Base-by-base conservation (phyloP, 2,329 filamentous ascomycete species). In the Zopfia rhizophila region DNA sequence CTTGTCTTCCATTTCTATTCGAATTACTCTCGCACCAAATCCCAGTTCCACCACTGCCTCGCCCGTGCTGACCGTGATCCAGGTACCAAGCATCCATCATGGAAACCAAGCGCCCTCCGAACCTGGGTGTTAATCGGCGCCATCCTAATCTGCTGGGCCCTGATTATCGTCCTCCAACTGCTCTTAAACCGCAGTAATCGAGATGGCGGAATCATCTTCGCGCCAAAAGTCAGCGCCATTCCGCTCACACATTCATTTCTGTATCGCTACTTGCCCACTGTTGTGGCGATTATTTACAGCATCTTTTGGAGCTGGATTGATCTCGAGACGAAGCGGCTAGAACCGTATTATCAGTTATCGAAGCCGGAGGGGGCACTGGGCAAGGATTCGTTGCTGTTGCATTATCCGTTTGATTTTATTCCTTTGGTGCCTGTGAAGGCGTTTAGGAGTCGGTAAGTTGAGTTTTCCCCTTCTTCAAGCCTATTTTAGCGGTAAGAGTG, bases 281-380 rank as follows among this genome's bases (percentile, higher is more conserved):
- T 85, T 0, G 38, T 84, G 0, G 77, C 82, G 0, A 77, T 86
- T 0, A 5, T 81, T 0, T 86, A 83, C 50, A 81, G 81, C 27
- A 72, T 85, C 1, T 32, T 79, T 0, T 86, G 83, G 82, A 76
- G 72, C 3, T 84, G 82, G 81, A 73, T 85, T 0, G 83, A 87
- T 38, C 60, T 86, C 0, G 81, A 87, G 24, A 69, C 76, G 0
- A 83, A 84, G 46, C 56, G 84, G 0, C 68, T 86, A 31, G 82
- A 87, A 23, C 83, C 84, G 0, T 87, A 79, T 72, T 77, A 83
- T 8, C 81, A 85, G 16, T 42, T 87, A 1, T 84, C 82, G 0
- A 78, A 74, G 7, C 11, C 55, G 0, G 53, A 60, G 0, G 83
- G 82, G 0, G 78, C 78, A 0, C 54, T 53, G 0, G 81, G 72